Evolutionary conservation across 768 basidiomycete species (phyloP).

Genomic region (Russula olivacea): DNA sequence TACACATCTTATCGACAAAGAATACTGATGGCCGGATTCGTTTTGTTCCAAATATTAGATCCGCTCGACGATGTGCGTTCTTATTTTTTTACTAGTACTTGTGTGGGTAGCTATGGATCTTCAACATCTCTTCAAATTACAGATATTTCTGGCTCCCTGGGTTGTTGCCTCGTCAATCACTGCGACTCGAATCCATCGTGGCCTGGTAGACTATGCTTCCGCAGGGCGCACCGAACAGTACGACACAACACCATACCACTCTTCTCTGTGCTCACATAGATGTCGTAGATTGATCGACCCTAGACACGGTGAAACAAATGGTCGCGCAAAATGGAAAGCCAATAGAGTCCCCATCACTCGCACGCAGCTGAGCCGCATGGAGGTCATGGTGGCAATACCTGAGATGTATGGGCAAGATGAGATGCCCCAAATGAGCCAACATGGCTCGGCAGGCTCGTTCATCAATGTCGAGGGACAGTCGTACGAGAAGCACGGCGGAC

Average conservation of each 20-base stretch:
- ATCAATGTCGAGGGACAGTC: neutral
- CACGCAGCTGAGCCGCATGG: neutral
- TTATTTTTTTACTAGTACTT: no score
- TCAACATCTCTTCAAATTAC: neutral
- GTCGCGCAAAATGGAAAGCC: neutral
- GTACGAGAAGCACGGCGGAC: neutral
- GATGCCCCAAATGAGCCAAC: neutral
- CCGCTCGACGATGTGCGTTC: neutral
- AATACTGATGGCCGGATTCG: no score
- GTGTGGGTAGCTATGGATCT: neutral
- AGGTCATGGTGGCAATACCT: neutral
- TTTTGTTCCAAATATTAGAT: neutral
- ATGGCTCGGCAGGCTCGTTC: neutral
- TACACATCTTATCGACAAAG: neutral
- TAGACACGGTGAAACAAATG: neutral
- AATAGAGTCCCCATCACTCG: neutral
- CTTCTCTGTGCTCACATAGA: no score
- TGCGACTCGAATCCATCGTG: neutral
- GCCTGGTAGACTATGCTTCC: neutral
- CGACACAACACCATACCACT: neutral
- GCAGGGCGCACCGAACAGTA: neutral
- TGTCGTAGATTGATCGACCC: no score
- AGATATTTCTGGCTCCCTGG: neutral
- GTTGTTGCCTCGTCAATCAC: neutral
- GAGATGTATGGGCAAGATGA: no score